Percentiles rank a stretch among this genome's conserved stretches.
phyloP scores from a whole-genome alignment of 2,329 filamentous ascomycete genomes.

The Hysterium pulicare region DNA sequence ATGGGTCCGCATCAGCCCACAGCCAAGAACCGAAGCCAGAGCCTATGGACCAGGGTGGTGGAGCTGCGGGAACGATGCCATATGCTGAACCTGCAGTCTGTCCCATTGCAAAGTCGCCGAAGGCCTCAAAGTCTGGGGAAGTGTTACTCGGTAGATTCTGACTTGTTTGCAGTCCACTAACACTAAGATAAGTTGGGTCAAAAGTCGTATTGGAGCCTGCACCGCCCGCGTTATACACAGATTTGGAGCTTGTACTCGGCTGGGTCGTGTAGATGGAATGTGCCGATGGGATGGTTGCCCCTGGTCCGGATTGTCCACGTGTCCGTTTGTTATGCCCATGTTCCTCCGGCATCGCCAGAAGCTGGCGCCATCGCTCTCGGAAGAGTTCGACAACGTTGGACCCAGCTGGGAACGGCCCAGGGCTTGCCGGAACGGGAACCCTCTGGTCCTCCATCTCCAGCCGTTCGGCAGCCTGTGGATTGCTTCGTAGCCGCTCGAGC shows the following conservation, averaged over 20 bases:
- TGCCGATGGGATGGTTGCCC: background rate
- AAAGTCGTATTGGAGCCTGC: background rate
- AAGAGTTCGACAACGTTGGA: constrained; percentile 17
- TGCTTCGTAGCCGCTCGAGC: constrained; percentile 22
- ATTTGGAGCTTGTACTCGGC: background rate
- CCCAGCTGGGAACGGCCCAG: constrained; percentile 18
- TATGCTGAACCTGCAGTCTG: constrained; percentile 5
- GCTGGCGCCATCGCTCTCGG: constrained; percentile 28
- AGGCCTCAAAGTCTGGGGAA: background rate
- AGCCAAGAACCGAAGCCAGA: constrained; percentile 19
- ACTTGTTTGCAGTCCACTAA: background rate
- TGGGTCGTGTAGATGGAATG: background rate
- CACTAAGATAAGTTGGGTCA: background rate
- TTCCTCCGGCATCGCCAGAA: too few relatives aligned
- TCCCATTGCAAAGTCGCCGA: background rate
- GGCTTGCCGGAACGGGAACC: constrained; percentile 24
- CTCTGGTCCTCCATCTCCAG: constrained; percentile 19
- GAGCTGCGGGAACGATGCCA: constrained; percentile 5
- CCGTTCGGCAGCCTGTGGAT: constrained; percentile 19
- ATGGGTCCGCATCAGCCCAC: constrained; percentile 19
- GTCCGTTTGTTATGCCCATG: too few relatives aligned
- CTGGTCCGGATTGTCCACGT: too few relatives aligned
- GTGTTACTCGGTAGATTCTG: background rate
- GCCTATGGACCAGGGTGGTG: constrained; percentile 7
- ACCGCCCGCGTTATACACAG: background rate